phyloP scores from a whole-genome alignment of 352 stramenopile genomes.

The Labyrinthula sp. region DNA sequence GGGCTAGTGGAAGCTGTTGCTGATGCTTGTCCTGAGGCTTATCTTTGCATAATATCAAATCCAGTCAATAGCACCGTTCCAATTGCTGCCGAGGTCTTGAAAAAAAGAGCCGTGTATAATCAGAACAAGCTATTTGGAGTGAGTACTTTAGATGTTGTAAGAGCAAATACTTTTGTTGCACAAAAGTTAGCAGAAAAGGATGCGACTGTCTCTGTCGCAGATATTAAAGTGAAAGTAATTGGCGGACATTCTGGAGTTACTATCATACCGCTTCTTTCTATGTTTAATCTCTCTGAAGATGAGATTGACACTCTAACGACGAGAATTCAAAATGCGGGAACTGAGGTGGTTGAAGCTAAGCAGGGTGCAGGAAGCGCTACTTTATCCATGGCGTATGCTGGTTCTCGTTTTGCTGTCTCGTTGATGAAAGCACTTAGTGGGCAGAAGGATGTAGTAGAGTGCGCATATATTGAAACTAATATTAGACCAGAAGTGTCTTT shows the following conservation, averaged over 20 bases:
- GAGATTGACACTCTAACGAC: slow-evolving; percentile 82
- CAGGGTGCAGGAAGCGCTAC: slow-evolving; percentile 89
- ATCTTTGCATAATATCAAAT: slow-evolving; percentile 93
- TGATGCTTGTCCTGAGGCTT: slow-evolving; percentile 80
- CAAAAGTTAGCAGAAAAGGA: slow-evolving; percentile 46
- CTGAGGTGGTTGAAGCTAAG: slow-evolving; percentile 92
- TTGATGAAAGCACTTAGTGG: slow-evolving; percentile 81
- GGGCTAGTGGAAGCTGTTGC: slow-evolving; percentile 72
- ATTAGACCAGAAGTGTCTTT: slow-evolving; percentile 36
- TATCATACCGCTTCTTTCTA: slow-evolving; percentile 92
- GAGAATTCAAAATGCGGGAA: slow-evolving; percentile 77
- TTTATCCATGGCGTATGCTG: slow-evolving; percentile 95
- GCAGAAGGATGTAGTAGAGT: slow-evolving; percentile 77
- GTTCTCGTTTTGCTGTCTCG: slow-evolving; percentile 69
- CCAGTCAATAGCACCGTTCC: slow-evolving; percentile 98
- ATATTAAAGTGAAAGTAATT: slow-evolving; percentile 83
- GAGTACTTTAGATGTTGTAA: slow-evolving; percentile 90
- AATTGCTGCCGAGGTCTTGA: slow-evolving; percentile 93
- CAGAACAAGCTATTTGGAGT: slow-evolving; percentile 86
- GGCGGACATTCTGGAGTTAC: slow-evolving; percentile 94
- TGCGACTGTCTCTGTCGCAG: no score
- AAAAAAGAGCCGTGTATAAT: slow-evolving; percentile 53
- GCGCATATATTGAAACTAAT: slow-evolving; percentile 84
- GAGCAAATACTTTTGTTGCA: slow-evolving; percentile 83
- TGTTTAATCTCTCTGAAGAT: slow-evolving; percentile 66